Base-by-base conservation (phyloP, 2,329 filamentous ascomycete species). In the Talaromyces sp. region DNA sequence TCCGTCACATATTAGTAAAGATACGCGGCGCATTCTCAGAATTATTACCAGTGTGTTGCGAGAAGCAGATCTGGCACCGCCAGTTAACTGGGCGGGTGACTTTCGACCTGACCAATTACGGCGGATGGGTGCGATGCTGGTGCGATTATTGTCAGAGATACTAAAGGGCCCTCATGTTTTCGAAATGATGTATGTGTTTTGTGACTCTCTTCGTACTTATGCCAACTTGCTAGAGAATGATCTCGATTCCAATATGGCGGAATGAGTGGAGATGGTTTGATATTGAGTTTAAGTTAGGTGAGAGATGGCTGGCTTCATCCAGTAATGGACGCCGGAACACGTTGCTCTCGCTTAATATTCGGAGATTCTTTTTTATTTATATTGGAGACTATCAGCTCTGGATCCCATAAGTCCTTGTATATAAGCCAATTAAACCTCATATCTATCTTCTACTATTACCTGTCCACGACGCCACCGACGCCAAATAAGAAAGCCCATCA, bases 401-500 rank as follows among this genome's bases (percentile, higher is more conserved):
- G 27, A 31, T 31, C 27, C 27, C 27, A 31, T 31, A 31, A 31
- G 27, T 31, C 27, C 27, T 6, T 31, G 6, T 31, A 31, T 31
- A 31, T 31, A 31, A 31, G 27, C 27, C 27, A 31, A 31, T 37
- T 16, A 66, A 13, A 66, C 64, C 33, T 43, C 37, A n/a, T 65
- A 66, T 60, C 39, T 62, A 19, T 59, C 52, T 33, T 47, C 41
- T 22, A 24, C 16, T 43, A 37, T 24, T 14, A 39, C 31, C 31
- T 58, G 33, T 10, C 33, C 64, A 2, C 50, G 39, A 47, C 65
- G 67, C 66, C 65, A 67, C 19, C 67, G 63, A 13, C 68, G 63
- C 68, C 67, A 68, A 45, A 65, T 13, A 13, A 63, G 45, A 60
- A 69, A 68, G 3, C 67, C 67, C 27, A 49, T 31, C 24, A 69